Evolutionary conservation across 2,329 filamentous ascomycete genomes (phyloP), one percentile per base, ranked within the genome.

Genomic region (Hymenoscyphus fraxineus): DNA sequence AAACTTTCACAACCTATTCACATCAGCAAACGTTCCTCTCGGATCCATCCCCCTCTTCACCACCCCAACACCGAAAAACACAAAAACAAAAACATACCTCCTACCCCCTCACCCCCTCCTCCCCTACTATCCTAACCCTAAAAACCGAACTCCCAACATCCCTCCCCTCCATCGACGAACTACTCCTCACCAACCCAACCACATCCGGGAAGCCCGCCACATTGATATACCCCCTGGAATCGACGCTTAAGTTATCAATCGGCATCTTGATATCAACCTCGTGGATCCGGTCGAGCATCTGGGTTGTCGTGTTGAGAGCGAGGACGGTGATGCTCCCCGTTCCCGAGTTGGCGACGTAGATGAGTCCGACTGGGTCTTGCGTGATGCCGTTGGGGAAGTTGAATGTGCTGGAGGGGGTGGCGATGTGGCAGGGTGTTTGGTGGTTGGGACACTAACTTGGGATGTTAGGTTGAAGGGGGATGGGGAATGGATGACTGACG

Each of bases 201-300:
- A 64, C 47, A 57, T 77, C 69, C 0, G 76, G 74, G 57, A 77
- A 69, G 0, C 66, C 71, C 27, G 74, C 73, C 0, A 66, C 71
- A 61, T 70, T 73, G 54, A 77, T 69, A 59, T 76, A 72, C 2
- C 75, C 75, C 12, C 73, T 67, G 1, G 63, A 59, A 62, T 77
- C 75, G 31, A 75, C 62, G 1, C 69, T 73, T 5, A 77, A 60
- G 58, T 77, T 76, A 63, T 77, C 75, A 7, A 76, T 66, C 0
- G 73, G 72, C 61, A 73, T 72, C 13, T 70, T 67, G n/a, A 75
- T 62, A 13, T 69, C 44, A 44, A 77, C 74, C 15, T 65, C 62
- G 41, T 63, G 70, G 65, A 65, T 58, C 27, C 67, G 35, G 35
- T 41, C 57, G 5, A 70, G 62, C 5, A 65, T 62, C 1, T 41